Base-by-base conservation (phyloP, 208 protist genomes). In the Trypanosoma lewisi region DNA sequence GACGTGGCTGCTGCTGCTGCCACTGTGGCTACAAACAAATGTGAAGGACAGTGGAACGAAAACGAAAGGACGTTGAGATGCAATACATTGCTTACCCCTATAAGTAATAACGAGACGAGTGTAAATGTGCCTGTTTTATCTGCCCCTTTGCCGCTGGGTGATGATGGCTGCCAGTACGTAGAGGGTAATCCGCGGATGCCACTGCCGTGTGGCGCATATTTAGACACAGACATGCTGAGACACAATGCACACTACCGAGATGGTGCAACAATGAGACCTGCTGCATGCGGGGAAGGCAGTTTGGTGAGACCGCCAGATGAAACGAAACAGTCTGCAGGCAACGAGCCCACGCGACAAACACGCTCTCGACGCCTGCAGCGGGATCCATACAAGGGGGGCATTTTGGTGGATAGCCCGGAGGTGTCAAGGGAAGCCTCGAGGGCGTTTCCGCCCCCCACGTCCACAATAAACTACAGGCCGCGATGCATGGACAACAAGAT, bases 361-460 rank as follows among this genome's bases (percentile, higher is more conserved):
- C 49, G 27, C 9, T 21, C 8, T 4, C 54, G 54, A 14, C 54
- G 54, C 6, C 2, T 59, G 19, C 54, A 59, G 54, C 54, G 37
- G 36, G 54, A 59, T 28, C 54, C 54, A 21, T 59, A 59, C 37
- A 59, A 59, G 21, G 54, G 54, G 21, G 54, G 54, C 23, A 48
- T 59, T 48, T 59, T 34, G 7, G 54, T 59, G 8, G 37, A 44
- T 9, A 45, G 36, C 19, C 54, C 36, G 7, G n/a, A 44, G 21
- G 21, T 28, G 4, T 19, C 4, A 16, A 21, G 27, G 23, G 4
- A 39, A 28, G n/a, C 4, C 4, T 21, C 5, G 14, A 42, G 33
- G 7, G 31, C 28, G 23, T 23, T 33, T 23, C 16, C 25, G 2
- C 31, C 52, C 8, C 52, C 52, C 7, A n/a, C 4, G 34, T 51